These are phyloP conservation scores for Violaceomyces palustris DNA, from an alignment of 1,284 basidiomycete species.

Conservation along the genomic window DNA sequence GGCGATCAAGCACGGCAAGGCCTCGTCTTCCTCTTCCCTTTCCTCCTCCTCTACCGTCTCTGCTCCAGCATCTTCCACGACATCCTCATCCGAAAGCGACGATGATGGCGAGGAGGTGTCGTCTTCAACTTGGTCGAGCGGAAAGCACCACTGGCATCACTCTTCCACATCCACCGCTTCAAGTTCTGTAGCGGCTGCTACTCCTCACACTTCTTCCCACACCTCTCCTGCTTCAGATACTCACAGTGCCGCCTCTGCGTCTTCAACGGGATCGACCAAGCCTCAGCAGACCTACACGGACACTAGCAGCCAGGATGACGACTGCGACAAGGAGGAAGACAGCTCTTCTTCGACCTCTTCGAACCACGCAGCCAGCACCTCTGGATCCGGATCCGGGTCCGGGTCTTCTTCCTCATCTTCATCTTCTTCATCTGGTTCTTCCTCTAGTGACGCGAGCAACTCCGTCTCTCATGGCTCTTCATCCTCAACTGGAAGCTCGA, in stretches of 20 bases:
- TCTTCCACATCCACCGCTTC: no score
- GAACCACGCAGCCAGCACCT: conserved; percentile 1
- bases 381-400: conserved; percentile 5
- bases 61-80: background rate
- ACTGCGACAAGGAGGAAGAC: background rate
- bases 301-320: background rate
- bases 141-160: no score
- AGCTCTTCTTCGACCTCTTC: background rate
- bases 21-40: background rate
- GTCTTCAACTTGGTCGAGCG: no score
- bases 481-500: conserved; percentile 1
- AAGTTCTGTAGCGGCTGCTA: no score
- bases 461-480: conserved; percentile 2
- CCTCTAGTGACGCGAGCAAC: conserved; percentile 6
- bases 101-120: background rate
- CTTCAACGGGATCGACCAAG: no score
- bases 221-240: no score
- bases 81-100: no score
- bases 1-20: background rate
- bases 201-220: no score
- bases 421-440: conserved; percentile 2
- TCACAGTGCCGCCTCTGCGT: no score
- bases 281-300: no score
- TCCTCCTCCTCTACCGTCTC: background rate
- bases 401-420: conserved; percentile 2